Conservation (phyloP, 106 monocot species). For the Dioscorea dumetorum region DNA sequence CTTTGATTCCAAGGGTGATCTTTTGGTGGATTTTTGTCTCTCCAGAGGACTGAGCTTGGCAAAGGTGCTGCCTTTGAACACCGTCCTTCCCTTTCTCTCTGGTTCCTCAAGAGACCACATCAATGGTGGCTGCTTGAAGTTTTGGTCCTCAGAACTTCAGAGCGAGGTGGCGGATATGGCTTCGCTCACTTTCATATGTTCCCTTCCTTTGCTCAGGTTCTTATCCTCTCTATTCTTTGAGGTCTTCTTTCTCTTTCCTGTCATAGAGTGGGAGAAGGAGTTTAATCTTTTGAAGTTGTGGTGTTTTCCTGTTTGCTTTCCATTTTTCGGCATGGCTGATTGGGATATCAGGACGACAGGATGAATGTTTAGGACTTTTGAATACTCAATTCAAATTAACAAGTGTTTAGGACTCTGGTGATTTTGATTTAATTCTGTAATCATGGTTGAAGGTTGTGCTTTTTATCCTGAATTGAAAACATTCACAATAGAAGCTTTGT, state of each 20-base stretch:
- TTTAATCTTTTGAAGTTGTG: not conserved
- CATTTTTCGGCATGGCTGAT: not conserved
- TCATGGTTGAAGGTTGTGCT: no score
- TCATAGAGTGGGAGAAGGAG: not conserved
- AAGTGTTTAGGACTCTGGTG: no score
- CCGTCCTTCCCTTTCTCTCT: not conserved
- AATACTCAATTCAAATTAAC: no score
- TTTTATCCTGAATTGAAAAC: no score
- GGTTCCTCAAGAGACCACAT: no score
- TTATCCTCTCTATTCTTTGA: not conserved
- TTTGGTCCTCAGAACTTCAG: not conserved
- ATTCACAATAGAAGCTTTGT: no score
- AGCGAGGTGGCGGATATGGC: conserved; percentile 12
- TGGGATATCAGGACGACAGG: no score
- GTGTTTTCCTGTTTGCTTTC: not conserved
- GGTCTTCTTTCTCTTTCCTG: not conserved
- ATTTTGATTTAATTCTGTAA: no score
- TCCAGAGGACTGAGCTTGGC: not conserved
- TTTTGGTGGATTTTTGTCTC: not conserved
- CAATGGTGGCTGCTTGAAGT: not conserved
- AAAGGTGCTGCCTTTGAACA: not conserved
- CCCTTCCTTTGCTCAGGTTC: conserved; percentile 25
- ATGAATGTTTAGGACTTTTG: no score
- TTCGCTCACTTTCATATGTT: conserved; percentile 9
- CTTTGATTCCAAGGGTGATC: not conserved